Conservation (phyloP, 2,329 filamentous ascomycete genomes). For the Fusarium paranaense region DNA sequence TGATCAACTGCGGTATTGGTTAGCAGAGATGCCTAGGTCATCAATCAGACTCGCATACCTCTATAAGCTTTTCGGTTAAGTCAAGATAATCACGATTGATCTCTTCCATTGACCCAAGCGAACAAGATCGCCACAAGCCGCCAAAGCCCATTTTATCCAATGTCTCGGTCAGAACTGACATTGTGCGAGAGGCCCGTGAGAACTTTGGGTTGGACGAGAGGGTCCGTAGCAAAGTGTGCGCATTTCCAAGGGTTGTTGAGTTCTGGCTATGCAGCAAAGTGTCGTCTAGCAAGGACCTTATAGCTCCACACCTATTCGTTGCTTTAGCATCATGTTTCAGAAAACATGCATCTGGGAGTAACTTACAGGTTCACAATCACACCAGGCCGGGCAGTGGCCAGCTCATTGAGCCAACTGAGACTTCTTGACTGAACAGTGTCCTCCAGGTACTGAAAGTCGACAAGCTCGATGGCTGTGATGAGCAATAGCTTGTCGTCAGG, state of each 20-base stretch:
- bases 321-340: conserved; percentile 1
- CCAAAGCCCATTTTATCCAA: conserved; percentile 72
- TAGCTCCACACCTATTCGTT: conserved; percentile 61
- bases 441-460: conserved; percentile 75
- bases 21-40: neutral
- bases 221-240: conserved; percentile 69
- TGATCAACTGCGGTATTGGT: conserved; percentile 1
- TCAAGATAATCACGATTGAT: conserved; percentile 53
- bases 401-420: conserved; percentile 68
- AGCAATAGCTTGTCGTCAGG: conserved; percentile 72
- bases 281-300: conserved; percentile 70
- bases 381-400: conserved; percentile 65
- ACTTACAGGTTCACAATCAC: conserved; percentile 71
- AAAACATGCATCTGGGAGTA: too few species aligned
- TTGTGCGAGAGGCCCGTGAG: conserved; percentile 59
- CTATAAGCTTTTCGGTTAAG: conserved; percentile 70
- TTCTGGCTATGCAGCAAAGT: conserved; percentile 74
- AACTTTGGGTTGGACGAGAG: conserved; percentile 67
- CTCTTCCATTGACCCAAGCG: conserved; percentile 58
- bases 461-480: conserved; percentile 71
- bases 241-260: conserved; percentile 67
- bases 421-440: conserved; percentile 70
- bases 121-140: conserved; percentile 70
- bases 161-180: conserved; percentile 61
- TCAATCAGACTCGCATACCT: conserved; percentile 56